A percentile compares a stretch with the other conserved stretches of the same genome.
These are phyloP conservation scores for Vitis hybrid DNA, from an alignment of 177 flowering plant species.

Conservation along the genomic window DNA sequence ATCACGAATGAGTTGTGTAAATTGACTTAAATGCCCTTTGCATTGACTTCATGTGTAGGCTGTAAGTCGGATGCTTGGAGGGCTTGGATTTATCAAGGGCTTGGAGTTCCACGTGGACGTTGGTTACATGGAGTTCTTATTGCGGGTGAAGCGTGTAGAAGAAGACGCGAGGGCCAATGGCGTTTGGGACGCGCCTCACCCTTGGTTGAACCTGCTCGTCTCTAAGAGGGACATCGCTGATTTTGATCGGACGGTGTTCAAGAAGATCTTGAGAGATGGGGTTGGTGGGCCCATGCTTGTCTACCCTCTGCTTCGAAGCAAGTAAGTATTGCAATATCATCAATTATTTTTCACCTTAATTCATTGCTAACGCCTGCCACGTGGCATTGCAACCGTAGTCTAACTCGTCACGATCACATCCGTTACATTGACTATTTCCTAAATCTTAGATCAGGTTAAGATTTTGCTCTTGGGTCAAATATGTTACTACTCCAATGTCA, in stretches of 20 bases:
- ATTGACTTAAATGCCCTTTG: slow-evolving; percentile 15
- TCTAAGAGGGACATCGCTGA: slow-evolving; percentile 52
- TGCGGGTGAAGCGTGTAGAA: slow-evolving; percentile 67
- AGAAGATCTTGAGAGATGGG: slow-evolving; percentile 58
- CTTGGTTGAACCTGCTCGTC: slow-evolving; percentile 83
- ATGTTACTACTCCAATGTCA: neutral
- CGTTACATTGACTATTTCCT: slow-evolving; percentile 6
- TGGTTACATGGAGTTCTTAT: slow-evolving; percentile 61
- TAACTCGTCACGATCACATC: neutral
- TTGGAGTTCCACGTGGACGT: slow-evolving; percentile 56
- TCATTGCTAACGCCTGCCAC: slow-evolving; percentile 5
- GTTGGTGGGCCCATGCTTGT: slow-evolving; percentile 91
- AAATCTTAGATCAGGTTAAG: slow-evolving; percentile 22
- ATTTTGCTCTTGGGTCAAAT: slow-evolving; percentile 14
- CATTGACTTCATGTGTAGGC: slow-evolving; percentile 29
- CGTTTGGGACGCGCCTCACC: slow-evolving; percentile 85
- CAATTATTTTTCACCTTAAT: neutral
- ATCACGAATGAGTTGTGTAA: neutral
- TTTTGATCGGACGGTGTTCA: slow-evolving; percentile 67
- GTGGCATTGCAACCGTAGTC: neutral
- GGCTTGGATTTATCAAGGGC: slow-evolving; percentile 41
- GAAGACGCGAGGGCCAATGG: slow-evolving; percentile 58
- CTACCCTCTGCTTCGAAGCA: slow-evolving; percentile 75
- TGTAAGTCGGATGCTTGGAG: slow-evolving; percentile 40
- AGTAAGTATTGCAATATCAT: slow-evolving; percentile 37